Conservation (phyloP, 805 yeast genomes). For the Lachancea sp. region DNA sequence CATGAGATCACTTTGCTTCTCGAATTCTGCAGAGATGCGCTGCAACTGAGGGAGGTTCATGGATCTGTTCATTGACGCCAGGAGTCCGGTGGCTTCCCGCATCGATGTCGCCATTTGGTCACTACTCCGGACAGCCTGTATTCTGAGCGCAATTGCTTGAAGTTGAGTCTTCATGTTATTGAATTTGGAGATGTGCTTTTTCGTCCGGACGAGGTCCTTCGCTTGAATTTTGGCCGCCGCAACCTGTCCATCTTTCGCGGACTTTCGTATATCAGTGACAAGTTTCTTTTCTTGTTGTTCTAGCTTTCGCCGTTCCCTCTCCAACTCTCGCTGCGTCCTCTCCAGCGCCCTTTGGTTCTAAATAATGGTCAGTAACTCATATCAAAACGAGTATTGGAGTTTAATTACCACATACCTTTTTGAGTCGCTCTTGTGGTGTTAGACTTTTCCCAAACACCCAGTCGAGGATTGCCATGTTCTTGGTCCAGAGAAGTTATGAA, state of each 20-base stretch:
- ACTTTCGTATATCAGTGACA: constrained; percentile 76
- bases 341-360: constrained; percentile 91
- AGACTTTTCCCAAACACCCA: constrained; percentile 94
- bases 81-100: constrained; percentile 84
- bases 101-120: constrained; percentile 93
- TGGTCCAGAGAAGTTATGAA: neutral
- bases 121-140: constrained; percentile 85
- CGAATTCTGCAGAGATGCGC: constrained; percentile 90
- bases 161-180: constrained; percentile 90
- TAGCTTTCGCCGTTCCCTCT: constrained; percentile 77
- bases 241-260: constrained; percentile 85
- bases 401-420: constrained; percentile 44
- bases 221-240: constrained; percentile 93
- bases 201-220: constrained; percentile 85
- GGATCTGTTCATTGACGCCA: constrained; percentile 79
- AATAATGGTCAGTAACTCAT: neutral
- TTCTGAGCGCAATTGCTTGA: constrained; percentile 87
- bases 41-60: constrained; percentile 89
- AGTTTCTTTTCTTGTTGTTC: constrained; percentile 91
- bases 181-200: constrained; percentile 75
- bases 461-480: constrained; percentile 59
- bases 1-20: constrained; percentile 90
- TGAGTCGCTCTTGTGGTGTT: constrained; percentile 90
- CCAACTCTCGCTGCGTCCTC: constrained; percentile 87
- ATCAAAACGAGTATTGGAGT: neutral